phyloP scores from a whole-genome alignment of 768 basidiomycete species.

The Tylopilus felleus region DNA sequence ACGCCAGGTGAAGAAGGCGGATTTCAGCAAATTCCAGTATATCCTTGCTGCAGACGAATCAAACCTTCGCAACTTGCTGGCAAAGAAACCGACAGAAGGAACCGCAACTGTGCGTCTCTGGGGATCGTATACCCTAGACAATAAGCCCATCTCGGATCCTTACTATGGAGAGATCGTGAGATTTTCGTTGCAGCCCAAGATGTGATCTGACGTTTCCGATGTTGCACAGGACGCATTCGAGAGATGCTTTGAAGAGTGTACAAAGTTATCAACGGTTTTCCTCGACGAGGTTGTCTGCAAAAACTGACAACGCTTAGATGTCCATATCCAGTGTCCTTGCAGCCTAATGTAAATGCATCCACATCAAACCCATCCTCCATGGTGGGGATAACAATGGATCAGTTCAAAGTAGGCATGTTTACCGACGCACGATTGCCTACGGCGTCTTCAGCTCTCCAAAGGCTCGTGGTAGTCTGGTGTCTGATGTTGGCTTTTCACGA shows the following conservation, averaged over 20 bases:
- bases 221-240: slow-evolving; percentile 64
- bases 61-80: slow-evolving; percentile 63
- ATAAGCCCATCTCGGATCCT: slow-evolving; percentile 74
- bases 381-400: neutral
- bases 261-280: slow-evolving; percentile 71
- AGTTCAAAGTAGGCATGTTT: slow-evolving; percentile 77
- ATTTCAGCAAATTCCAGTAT: slow-evolving; percentile 76
- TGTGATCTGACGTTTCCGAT: slow-evolving; percentile 2
- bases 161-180: slow-evolving; percentile 73
- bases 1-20: slow-evolving; percentile 58
- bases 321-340: neutral
- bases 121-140: slow-evolving; percentile 75
- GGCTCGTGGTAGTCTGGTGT: slow-evolving; percentile 78
- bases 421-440: slow-evolving; percentile 76
- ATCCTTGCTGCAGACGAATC: slow-evolving; percentile 82
- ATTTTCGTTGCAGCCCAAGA: slow-evolving; percentile 2
- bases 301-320: slow-evolving; percentile 10
- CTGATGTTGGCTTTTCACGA: slow-evolving; percentile 5
- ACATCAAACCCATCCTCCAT: neutral
- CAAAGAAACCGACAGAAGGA: slow-evolving; percentile 47
- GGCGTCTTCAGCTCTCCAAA: slow-evolving; percentile 90
- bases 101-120: slow-evolving; percentile 73
- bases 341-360: slow-evolving; percentile 8
- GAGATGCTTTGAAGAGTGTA: slow-evolving; percentile 72
- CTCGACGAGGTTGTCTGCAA: slow-evolving; percentile 57